Base-by-base conservation (phyloP, 2,329 filamentous ascomycete species). In the Aspergillus proliferans region DNA sequence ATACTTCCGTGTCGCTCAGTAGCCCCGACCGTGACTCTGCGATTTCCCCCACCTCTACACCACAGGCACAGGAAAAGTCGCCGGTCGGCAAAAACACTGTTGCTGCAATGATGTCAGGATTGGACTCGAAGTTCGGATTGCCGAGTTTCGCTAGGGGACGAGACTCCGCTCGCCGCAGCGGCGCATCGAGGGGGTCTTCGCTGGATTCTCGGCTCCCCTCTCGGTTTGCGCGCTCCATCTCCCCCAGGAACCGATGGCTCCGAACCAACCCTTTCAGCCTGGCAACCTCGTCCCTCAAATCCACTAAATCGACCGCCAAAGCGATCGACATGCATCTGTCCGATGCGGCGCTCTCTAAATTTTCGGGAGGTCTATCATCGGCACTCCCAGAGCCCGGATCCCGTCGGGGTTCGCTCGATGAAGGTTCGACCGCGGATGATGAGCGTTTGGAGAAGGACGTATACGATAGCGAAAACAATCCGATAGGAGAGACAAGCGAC, bases 401-500 rank as follows among this genome's bases (percentile, higher is more conserved):
- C 6, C 48, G 52, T 3, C 54, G 51, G 36, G 53, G 57, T 9
- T 45, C 47, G 14, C 61, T 57, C 9, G 64, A 63, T 24, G 60
- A 69, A 36, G 73, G 72, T 44, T 62, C 68, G 12, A 56, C 74
- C 6, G 73, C 74, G 22, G 75, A 71, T 8, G 75, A 76, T 34
- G 71, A 76, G 38, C 80, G 87, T 45, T 68, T 91, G 53, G 76
- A 83, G 44, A 88, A 88, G 64, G 83, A 86, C 59, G 82, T 86
- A 40, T 83, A 83, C 19, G 83, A 86, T 55, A 84, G 84, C 40
- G 83, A 85, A 50, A 77, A 86, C 45, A 65, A 67, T 43, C 73
- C 74, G 2, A 82, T 85, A 34, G 82, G 84, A 56, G 85, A 79
- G 47, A 88, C 83, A 59, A 85, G 88, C 10, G 86, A 88, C 33